phyloP scores from a whole-genome alignment of 2,329 filamentous ascomycete genomes.

The Fusarium graminum region DNA sequence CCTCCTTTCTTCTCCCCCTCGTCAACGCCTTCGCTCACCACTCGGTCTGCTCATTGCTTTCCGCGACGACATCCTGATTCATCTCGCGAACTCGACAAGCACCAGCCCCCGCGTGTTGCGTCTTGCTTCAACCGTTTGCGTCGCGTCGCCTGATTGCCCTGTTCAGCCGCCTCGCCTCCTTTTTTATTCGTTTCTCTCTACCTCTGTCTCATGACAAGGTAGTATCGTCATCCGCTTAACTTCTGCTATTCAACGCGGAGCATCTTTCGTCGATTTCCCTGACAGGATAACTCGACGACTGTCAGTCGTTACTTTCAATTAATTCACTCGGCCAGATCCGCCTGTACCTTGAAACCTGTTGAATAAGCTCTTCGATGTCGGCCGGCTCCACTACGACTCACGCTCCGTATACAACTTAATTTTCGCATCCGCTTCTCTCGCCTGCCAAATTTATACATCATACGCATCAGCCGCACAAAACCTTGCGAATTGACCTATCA shows the following conservation, averaged over 20 bases:
- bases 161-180: slow-evolving; percentile 29
- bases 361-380: slow-evolving; percentile 47
- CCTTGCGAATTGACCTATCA: slow-evolving; percentile 20
- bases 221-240: slow-evolving; percentile 32
- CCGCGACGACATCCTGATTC: slow-evolving; percentile 42
- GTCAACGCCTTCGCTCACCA: slow-evolving; percentile 49
- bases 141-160: slow-evolving; percentile 38
- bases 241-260: slow-evolving; percentile 39
- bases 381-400: slow-evolving; percentile 47
- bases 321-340: slow-evolving; percentile 36
- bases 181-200: slow-evolving; percentile 37
- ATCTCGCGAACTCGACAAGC: slow-evolving; percentile 42
- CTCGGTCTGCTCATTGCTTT: slow-evolving; percentile 47
- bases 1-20: slow-evolving; percentile 46
- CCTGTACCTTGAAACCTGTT: slow-evolving; percentile 38
- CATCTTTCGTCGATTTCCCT: slow-evolving; percentile 49
- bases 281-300: slow-evolving; percentile 48
- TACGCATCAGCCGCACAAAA: slow-evolving; percentile 20
- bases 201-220: slow-evolving; percentile 46
- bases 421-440: slow-evolving; percentile 28
- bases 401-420: slow-evolving; percentile 42
- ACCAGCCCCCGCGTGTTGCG: slow-evolving; percentile 26
- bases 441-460: slow-evolving; percentile 24
- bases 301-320: slow-evolving; percentile 50
- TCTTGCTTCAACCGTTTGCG: slow-evolving; percentile 42